Evolutionary conservation across 257 asterid genomes (phyloP).

Genomic region (Forsythia viridissima): DNA sequence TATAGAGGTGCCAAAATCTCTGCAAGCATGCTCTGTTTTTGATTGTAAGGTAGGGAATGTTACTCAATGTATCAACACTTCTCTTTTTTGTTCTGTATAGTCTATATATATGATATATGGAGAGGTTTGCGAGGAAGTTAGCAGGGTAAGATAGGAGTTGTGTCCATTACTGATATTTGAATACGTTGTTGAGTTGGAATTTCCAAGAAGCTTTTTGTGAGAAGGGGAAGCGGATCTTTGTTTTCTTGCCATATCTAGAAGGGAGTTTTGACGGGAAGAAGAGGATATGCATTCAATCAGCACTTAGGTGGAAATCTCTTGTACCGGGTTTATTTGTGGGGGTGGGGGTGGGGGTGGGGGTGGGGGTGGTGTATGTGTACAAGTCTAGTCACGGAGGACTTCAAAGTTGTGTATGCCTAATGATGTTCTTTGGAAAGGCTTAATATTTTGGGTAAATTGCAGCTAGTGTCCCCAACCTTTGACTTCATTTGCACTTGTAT

Average conservation of each 20-base stretch:
- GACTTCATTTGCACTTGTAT: no score
- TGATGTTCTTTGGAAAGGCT: not conserved
- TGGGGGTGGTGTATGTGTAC: not conserved
- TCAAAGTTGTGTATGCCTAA: not conserved
- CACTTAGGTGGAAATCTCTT: not conserved
- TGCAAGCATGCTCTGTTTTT: not conserved
- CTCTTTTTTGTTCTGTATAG: not conserved
- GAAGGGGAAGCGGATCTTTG: not conserved
- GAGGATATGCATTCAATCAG: not conserved
- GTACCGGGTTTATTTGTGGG: no score
- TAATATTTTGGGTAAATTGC: no score
- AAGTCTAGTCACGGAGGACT: not conserved
- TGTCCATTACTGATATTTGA: not conserved
- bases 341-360: no score
- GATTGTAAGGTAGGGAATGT: not conserved
- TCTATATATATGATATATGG: not conserved
- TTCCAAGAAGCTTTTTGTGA: not conserved
- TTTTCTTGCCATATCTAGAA: not conserved
- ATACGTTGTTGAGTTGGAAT: not conserved
- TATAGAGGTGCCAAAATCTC: not conserved
- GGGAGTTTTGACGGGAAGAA: not conserved
- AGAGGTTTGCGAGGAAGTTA: not conserved
- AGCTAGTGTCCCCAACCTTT: no score
- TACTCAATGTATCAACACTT: not conserved
- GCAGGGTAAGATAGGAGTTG: not conserved